These are phyloP conservation scores for Secale cereale DNA, from an alignment of 176 grass and related monocot species.

Conservation along the genomic window DNA sequence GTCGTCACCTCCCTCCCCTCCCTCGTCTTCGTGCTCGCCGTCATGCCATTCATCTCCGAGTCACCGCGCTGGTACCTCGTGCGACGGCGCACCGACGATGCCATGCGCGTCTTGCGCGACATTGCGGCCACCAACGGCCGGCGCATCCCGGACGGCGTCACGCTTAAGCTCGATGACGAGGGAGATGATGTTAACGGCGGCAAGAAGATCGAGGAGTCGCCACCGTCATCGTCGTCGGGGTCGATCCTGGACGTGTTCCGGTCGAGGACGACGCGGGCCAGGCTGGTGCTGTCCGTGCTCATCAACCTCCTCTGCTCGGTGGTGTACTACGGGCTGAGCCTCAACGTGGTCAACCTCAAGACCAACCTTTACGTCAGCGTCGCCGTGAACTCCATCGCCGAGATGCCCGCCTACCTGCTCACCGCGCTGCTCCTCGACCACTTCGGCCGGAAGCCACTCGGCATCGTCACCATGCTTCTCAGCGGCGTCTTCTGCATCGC, in stretches of 20 bases:
- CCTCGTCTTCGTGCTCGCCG: constrained; percentile 36
- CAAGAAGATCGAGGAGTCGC: not conserved
- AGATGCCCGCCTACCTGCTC: constrained; percentile 48
- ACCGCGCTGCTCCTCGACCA: constrained; percentile 39
- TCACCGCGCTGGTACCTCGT: constrained; percentile 91
- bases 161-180: constrained; percentile 59
- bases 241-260: constrained; percentile 78
- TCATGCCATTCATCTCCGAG: constrained; percentile 72
- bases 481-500: constrained; percentile 67
- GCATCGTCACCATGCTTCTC: constrained; percentile 57
- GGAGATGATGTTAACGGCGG: not conserved
- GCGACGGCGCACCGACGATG: constrained; percentile 42
- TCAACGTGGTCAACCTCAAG: constrained; percentile 96
- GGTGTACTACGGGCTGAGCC: constrained; percentile 49
- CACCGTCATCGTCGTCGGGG: not conserved
- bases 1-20: constrained; percentile 71
- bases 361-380: constrained; percentile 82
- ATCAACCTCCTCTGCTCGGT: constrained; percentile 27
- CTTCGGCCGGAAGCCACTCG: constrained; percentile 44
- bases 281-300: constrained; percentile 43
- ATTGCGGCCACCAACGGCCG: constrained; percentile 55
- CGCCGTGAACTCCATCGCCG: constrained; percentile 57
- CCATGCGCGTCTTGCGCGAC: constrained; percentile 39
- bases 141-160: constrained; percentile 29
- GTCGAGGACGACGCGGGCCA: constrained; percentile 40